Conservation (phyloP, 192 early-diverging fungal genomes). For the Coemansia interrupta region DNA sequence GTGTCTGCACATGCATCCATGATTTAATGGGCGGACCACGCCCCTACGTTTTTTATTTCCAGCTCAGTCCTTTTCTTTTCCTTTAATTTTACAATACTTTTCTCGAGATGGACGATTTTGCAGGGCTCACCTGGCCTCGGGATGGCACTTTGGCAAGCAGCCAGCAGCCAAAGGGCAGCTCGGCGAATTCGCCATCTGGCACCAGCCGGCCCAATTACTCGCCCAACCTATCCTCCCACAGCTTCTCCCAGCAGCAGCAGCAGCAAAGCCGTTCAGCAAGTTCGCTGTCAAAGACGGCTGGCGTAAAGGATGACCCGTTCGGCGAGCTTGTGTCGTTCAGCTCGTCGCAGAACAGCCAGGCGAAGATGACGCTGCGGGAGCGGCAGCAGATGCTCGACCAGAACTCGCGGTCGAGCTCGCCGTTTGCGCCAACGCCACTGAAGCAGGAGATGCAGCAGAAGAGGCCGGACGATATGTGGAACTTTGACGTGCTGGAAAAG, state of each 20-base stretch:
- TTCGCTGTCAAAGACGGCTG: neutral
- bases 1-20: too few species aligned
- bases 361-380: constrained; percentile 46
- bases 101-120: constrained; percentile 36
- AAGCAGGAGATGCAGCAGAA: neutral
- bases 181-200: constrained; percentile 8
- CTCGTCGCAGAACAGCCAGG: constrained; percentile 14
- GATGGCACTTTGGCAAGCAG: neutral
- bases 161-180: constrained; percentile 1
- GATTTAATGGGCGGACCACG: too few species aligned
- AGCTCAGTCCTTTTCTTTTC: constrained; percentile 6
- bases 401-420: constrained; percentile 25
- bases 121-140: constrained; percentile 29
- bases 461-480: constrained; percentile 29
- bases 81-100: neutral
- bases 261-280: constrained; percentile 6
- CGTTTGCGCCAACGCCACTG: constrained; percentile 15
- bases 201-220: constrained; percentile 34
- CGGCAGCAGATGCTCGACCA: constrained; percentile 35
- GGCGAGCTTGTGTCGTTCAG: constrained; percentile 51
- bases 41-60: too few species aligned
- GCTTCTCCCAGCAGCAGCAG: neutral
- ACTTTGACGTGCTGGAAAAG: constrained; percentile 45
- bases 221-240: constrained; percentile 15
- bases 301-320: constrained; percentile 44